Evolutionary conservation across 805 yeast species (phyloP).

Genomic region (Lachancea nothofagi): DNA sequence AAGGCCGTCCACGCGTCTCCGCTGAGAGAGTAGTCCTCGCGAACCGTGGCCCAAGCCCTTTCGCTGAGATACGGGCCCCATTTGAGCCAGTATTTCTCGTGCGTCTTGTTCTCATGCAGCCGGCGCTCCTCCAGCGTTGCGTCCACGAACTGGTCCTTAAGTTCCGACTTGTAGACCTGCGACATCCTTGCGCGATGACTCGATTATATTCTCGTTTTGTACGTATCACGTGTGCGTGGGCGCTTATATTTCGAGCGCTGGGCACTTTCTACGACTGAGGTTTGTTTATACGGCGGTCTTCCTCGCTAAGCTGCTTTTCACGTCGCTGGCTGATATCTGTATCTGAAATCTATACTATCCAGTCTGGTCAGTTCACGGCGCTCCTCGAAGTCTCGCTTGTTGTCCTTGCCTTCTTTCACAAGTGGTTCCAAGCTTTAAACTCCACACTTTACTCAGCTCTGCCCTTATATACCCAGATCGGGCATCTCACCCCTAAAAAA

Average conservation of each 20-base stretch:
- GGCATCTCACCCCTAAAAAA: no score
- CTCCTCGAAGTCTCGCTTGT: no score
- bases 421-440: no score
- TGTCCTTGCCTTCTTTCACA: no score
- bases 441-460: no score
- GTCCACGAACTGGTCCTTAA: constrained; percentile 20
- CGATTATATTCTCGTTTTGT: not conserved
- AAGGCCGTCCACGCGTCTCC: constrained; percentile 92
- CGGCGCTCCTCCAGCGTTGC: constrained; percentile 35
- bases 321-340: no score
- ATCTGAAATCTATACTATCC: no score
- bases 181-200: constrained; percentile 5
- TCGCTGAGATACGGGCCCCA: constrained; percentile 93
- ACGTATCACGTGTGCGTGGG: not conserved
- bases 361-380: no score
- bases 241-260: not conserved
- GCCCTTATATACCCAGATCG: no score
- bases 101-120: constrained; percentile 31
- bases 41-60: constrained; percentile 78
- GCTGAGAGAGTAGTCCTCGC: constrained; percentile 79
- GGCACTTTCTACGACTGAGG: no score
- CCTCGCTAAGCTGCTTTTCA: no score
- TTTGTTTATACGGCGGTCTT: no score
- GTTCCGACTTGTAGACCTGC: constrained; percentile 11
- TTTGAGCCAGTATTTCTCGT: constrained; percentile 60